Evolutionary conservation across 148 eudicot genomes (phyloP), one percentile per base, ranked within the genome.

Genomic region (Vaccinium corymbosum): DNA sequence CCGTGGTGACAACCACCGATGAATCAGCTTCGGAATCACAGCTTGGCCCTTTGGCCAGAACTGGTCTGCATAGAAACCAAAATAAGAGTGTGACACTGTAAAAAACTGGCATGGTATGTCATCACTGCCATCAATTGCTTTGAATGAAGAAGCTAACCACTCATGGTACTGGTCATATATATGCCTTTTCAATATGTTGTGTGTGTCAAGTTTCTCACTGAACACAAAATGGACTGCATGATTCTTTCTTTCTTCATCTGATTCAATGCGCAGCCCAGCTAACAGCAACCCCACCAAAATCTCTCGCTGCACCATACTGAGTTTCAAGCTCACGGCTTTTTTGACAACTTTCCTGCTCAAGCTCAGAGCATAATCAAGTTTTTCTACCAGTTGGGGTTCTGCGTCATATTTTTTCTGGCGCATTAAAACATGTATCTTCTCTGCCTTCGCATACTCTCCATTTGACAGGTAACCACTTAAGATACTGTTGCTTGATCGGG

Each of bases 1-100:
- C 53, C 94, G 94, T 9, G 95, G 98, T 27, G 95, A 92, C 84
- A 97, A 66, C 99, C 99, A 97, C 52, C 99, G 89, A 81, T 94
- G 95, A 42, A 97, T 88, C 73, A 97, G 70, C 81, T 92, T 94
- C 62, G 99, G 99, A 84, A 95, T 90, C 70, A 74, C 87, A 25
- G 85, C 92, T 25, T 61, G 87, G 62, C 96, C 95, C 56, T 86
- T 86, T 22, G 92, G 88, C 95, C 94, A 90, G 85, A 97, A 97
- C 70, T 92, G 97, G 61, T 95, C 91, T 4, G 96, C 95, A 84
- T 95, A 97, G 87, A 97, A 93, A 57, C 88, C 81, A 80, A 97
- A 95, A 87, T 81, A 88, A 68, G 93, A 75, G 82, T 97, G 98
- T 3, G 98, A 84, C 79, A 95, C 85, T 25, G 98, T 97, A 59